Evolutionary conservation across 768 basidiomycete species (phyloP), one percentile per base, ranked within the genome.

Genomic region (Hydnomerulius pinastri): DNA sequence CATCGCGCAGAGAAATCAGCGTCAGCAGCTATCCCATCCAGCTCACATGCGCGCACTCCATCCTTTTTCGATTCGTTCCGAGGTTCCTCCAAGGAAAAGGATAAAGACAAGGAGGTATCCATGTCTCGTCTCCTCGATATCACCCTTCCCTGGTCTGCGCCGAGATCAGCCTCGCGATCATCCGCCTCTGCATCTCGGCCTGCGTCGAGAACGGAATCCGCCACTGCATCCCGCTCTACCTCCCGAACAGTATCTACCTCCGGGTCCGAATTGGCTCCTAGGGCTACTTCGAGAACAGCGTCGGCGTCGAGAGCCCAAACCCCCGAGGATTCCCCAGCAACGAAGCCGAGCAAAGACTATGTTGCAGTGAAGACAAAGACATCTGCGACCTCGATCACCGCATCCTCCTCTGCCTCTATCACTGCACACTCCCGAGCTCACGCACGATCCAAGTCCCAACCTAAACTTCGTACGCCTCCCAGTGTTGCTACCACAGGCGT

Each of bases 381-480:
- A 20, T 41, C 54, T 27, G 18, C 48, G 28, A 13, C 23, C 11
- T 29, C 44, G 4, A 13, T 27, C 5, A 51, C 56, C 2, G 20
- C 33, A 9, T 36, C 11, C 2, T n/a, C n/a, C n/a, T n/a, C n/a
- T n/a, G n/a, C n/a, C n/a, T n/a, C n/a, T n/a, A n/a, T n/a, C n/a
- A n/a, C n/a, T n/a, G 40, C 39, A 15, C 52, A 49, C 17, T 12
- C 48, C 2, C 52, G 58, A 18, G 51, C 43, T 4, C 57, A 68
- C 11, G 56, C 64, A 23, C 62, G 70, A 18, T 69, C 72, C 4
- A 56, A 48, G 42, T 75, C 73, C 3, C 73, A 74, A 46, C 70
- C 73, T 2, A 73, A 65, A 56, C 48, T 71, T 21, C 54, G 48
- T 2, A 17, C 46, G n/a, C 48, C 58, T 4, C 30, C 48, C 21